A percentile compares a stretch with the other conserved stretches of the same genome.
These are phyloP conservation scores for Diaporthe aspalathi DNA, from an alignment of 2,329 filamentous ascomycete genomes.

Conservation along the genomic window DNA sequence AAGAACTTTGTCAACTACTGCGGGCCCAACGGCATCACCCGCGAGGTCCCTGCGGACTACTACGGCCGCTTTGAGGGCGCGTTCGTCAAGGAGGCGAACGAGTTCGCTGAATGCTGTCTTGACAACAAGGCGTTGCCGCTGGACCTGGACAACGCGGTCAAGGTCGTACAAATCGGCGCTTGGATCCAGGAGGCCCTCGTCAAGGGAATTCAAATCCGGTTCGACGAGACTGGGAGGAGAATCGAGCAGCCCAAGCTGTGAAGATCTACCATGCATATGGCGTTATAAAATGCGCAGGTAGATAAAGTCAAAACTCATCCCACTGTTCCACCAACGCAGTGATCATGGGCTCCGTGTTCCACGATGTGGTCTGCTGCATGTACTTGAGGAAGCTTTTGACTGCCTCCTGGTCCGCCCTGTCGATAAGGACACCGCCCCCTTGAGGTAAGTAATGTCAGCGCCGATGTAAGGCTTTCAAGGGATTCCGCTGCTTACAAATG, in stretches of 20 bases:
- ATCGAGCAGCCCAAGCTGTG: slow-evolving; percentile 25
- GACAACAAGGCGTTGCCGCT: slow-evolving; percentile 31
- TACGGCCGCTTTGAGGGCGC: slow-evolving; percentile 31
- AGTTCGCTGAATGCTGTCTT: slow-evolving; percentile 34
- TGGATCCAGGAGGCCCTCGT: slow-evolving; percentile 34
- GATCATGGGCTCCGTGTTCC: slow-evolving; percentile 18
- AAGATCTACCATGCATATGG: neutral
- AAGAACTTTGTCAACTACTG: slow-evolving; percentile 36
- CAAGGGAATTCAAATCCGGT: slow-evolving; percentile 32
- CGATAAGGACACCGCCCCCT: slow-evolving; percentile 1
- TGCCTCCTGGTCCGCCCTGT: neutral
- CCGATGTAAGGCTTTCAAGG: rapidly evolving
- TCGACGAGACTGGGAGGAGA: slow-evolving; percentile 34
- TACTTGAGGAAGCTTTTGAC: slow-evolving; percentile 9
- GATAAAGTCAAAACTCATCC: neutral
- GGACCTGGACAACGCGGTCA: slow-evolving; percentile 30
- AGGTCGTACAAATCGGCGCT: slow-evolving; percentile 32
- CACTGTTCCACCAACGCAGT: neutral
- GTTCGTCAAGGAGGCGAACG: slow-evolving; percentile 35
- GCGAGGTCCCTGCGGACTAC: slow-evolving; percentile 30
- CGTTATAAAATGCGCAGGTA: neutral
- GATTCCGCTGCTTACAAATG: neutral
- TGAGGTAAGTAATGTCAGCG: neutral
- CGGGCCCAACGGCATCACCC: slow-evolving; percentile 14
- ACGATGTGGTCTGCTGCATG: slow-evolving; percentile 13